phyloP scores from a whole-genome alignment of 2,329 filamentous ascomycete species.

The Xylariaceae sp. region DNA sequence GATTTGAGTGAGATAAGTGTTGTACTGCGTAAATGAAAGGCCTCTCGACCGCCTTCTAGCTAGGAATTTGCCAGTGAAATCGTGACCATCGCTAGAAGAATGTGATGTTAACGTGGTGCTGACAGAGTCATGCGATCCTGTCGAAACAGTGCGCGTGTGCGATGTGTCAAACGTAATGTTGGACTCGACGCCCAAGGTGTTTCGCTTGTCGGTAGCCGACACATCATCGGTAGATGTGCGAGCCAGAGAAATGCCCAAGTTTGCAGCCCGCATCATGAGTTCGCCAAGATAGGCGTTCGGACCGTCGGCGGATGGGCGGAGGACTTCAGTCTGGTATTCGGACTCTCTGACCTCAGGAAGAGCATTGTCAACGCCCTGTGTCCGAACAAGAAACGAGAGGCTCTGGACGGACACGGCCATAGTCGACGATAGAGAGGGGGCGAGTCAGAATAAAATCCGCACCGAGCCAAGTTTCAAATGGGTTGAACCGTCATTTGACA shows the following conservation, averaged over 20 bases:
- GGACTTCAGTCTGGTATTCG: constrained; percentile 30
- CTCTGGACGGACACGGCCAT: constrained; percentile 27
- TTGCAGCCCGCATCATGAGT: constrained; percentile 34
- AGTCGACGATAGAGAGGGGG: constrained; percentile 11
- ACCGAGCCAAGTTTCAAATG: constrained; percentile 17
- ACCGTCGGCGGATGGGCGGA: constrained; percentile 22
- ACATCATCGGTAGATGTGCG: constrained; percentile 28
- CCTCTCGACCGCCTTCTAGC: constrained; percentile 36
- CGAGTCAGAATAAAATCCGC: constrained; percentile 13
- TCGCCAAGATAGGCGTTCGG: constrained; percentile 27
- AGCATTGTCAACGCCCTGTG: constrained; percentile 11
- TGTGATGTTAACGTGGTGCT: constrained; percentile 42
- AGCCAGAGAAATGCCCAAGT: constrained; percentile 36
- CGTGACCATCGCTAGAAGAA: constrained; percentile 37
- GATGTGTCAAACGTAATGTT: constrained; percentile 39
- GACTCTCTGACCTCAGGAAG: constrained; percentile 29
- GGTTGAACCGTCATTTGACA: constrained; percentile 24
- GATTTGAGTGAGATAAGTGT: constrained; percentile 47
- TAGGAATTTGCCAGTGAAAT: constrained; percentile 24
- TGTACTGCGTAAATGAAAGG: constrained; percentile 50
- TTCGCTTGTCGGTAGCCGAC: constrained; percentile 31
- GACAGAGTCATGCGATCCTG: constrained; percentile 38
- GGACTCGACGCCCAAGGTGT: constrained; percentile 42
- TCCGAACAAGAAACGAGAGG: constrained; percentile 16
- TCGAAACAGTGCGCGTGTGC: constrained; percentile 45